A percentile compares a stretch with the other conserved stretches of the same genome.
These are phyloP conservation scores for Paramecium sexaurelia DNA, from an alignment of 73 alveolate genomes.

Conservation along the genomic window DNA sequence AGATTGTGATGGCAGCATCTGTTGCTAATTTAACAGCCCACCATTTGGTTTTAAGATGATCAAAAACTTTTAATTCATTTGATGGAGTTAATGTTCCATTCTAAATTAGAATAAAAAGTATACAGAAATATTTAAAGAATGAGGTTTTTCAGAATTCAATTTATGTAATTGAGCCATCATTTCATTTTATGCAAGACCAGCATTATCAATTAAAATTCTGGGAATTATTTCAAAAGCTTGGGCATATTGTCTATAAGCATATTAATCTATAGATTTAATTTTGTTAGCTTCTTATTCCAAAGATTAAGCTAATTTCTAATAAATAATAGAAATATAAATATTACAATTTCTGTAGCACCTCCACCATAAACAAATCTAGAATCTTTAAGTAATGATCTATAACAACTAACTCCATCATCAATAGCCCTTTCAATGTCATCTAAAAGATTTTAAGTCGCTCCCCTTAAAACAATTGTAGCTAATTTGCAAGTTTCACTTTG, in stretches of 20 bases:
- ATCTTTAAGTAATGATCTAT: slow-evolving; percentile 80
- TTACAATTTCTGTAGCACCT: slow-evolving; percentile 36
- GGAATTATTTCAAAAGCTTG: slow-evolving; percentile 97
- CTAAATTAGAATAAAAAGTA: slow-evolving; percentile 78
- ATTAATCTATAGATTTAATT: slow-evolving; percentile 89
- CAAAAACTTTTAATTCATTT: slow-evolving; percentile 80
- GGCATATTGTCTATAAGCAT: slow-evolving; percentile 97
- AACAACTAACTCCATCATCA: slow-evolving; percentile 96
- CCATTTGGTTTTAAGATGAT: slow-evolving; percentile 92
- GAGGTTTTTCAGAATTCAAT: slow-evolving; percentile 80
- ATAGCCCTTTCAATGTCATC: slow-evolving; percentile 98
- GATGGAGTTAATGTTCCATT: slow-evolving; percentile 48
- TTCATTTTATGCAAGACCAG: slow-evolving; percentile 96
- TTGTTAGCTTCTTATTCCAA: slow-evolving; percentile 77
- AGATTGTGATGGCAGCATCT: slow-evolving; percentile 95
- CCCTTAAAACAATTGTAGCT: slow-evolving; percentile 91
- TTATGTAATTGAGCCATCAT: slow-evolving; percentile 90
- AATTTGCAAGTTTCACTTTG: slow-evolving; percentile 78
- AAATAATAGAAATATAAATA: not conserved
- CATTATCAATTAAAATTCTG: slow-evolving; percentile 96
- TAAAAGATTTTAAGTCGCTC: slow-evolving; percentile 90
- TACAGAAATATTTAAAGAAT: slow-evolving; percentile 90
- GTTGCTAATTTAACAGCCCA: slow-evolving; percentile 98
- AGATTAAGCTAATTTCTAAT: slow-evolving; percentile 70
- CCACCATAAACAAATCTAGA: slow-evolving; percentile 71